Base-by-base conservation (phyloP, 495 filamentous ascomycete species). In the Neohortaea acidophila region DNA sequence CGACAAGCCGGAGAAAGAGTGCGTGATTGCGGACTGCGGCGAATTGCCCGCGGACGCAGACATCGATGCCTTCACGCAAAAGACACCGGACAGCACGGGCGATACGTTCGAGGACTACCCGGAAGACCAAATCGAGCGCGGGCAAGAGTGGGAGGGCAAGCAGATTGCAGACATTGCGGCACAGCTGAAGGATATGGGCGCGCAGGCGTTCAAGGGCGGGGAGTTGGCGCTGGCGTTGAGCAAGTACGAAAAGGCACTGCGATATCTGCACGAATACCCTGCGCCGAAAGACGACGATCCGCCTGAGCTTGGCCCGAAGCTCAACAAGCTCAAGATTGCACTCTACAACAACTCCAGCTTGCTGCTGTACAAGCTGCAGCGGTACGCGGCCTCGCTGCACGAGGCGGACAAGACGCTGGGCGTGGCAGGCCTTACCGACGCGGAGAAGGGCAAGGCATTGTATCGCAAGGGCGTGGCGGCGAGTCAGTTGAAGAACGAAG, bases 201-300 rank as follows among this genome's bases (percentile, higher is more conserved):
- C 92, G 64, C 72, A 70, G 47, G 86, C 85, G 0, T 96, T 94
- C 71, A 94, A 94, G 68, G 60, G 55, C 13, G 70, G 71, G 18
- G 68, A 94, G 49, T 53, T 79, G 22, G 54, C 62, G 24, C 63
- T 81, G 17, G 87, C 77, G 9, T 65, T 96, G 18, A 81, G 81
- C 28, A 99, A 99, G 65, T 99, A 99, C 64, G 81, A 92, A 60
- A 99, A 99, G 64, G 86, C 73, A n/a, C 60, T 99, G 38, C 79
- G 89, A 45, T 99, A 96, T 54, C 61, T 94, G 43, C 83, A 85
- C 56, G 85, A 94, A 61, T 81, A 89, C 54, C 78, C 83, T 9
- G 73, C 75, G 34, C 59, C 76, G 15, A 59, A 54, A 13, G 75
- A 84, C 13, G 61, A 67, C 2, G 83, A 85, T 43, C 64, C 77